Conservation (phyloP, 345 rosid genomes). For the Populus ilicifolia region DNA sequence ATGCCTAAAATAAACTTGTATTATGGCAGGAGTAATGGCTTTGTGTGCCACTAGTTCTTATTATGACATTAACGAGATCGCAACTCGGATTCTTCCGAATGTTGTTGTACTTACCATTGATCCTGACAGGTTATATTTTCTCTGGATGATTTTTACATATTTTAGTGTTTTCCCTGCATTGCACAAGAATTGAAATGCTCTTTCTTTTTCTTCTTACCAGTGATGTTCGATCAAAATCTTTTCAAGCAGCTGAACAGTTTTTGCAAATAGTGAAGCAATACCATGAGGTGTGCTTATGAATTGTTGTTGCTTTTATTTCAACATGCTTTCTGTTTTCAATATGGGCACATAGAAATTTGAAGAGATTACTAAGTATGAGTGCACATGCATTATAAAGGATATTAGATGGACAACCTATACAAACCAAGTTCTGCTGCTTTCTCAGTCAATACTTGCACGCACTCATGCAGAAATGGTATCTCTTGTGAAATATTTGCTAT, state of each 20-base stretch:
- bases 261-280: slow-evolving; percentile 77
- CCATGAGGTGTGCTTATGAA: slow-evolving; percentile 31
- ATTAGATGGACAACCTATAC: neutral
- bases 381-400: neutral
- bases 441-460: neutral
- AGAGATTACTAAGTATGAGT: neutral
- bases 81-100: slow-evolving; percentile 88
- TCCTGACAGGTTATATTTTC: slow-evolving; percentile 68
- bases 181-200: slow-evolving; percentile 1
- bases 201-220: slow-evolving; percentile 39
- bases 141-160: neutral
- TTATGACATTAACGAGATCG: slow-evolving; percentile 82
- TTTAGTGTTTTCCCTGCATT: slow-evolving; percentile 4
- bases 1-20: slow-evolving; percentile 14
- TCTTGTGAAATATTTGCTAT: neutral
- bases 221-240: slow-evolving; percentile 91
- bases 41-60: slow-evolving; percentile 89
- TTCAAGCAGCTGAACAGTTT: slow-evolving; percentile 92
- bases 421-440: neutral
- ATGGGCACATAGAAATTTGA: neutral
- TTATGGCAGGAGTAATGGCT: slow-evolving; percentile 81
- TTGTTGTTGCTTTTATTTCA: neutral
- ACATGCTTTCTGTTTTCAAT: neutral
- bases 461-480: neutral
- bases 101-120: slow-evolving; percentile 86